These are phyloP conservation scores for Pontederia paniculata DNA, from an alignment of 176 grass and related monocot species.

Conservation along the genomic window DNA sequence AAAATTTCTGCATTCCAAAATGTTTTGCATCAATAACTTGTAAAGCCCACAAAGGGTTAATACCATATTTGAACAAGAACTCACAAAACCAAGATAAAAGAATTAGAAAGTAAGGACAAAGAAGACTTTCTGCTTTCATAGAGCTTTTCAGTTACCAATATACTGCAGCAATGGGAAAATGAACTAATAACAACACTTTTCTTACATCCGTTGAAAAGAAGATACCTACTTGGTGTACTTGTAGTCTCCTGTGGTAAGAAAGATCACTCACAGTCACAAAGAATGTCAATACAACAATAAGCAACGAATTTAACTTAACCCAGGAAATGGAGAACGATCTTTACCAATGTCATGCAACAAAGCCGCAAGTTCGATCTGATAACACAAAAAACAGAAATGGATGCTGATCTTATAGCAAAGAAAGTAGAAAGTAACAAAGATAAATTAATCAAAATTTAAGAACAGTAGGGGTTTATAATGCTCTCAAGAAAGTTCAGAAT, in stretches of 20 bases:
- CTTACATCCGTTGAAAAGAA: too few relatives aligned
- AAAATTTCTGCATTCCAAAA: constrained; percentile 31
- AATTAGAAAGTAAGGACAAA: background rate
- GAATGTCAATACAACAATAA: background rate
- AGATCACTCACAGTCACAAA: background rate
- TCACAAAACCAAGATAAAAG: background rate
- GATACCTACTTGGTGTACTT: constrained; percentile 75
- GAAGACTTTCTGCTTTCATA: too few relatives aligned
- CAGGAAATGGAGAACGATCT: background rate
- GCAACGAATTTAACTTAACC: background rate
- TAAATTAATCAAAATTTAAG: background rate
- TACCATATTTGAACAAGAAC: background rate
- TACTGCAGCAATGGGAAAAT: too few relatives aligned
- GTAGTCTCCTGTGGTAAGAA: constrained; percentile 62
- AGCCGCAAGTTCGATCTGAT: constrained; percentile 73
- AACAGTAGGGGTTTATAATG: too few relatives aligned
- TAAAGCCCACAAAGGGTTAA: background rate
- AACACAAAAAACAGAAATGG: background rate
- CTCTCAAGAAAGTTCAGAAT: too few relatives aligned
- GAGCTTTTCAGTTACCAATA: too few relatives aligned
- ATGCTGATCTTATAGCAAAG: background rate
- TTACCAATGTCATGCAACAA: constrained; percentile 89
- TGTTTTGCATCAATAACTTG: constrained; percentile 3
- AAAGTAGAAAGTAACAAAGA: background rate
- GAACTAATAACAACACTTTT: too few relatives aligned